These are phyloP conservation scores for Kandelia obovata DNA, from an alignment of 345 rosid genomes.

Conservation along the genomic window DNA sequence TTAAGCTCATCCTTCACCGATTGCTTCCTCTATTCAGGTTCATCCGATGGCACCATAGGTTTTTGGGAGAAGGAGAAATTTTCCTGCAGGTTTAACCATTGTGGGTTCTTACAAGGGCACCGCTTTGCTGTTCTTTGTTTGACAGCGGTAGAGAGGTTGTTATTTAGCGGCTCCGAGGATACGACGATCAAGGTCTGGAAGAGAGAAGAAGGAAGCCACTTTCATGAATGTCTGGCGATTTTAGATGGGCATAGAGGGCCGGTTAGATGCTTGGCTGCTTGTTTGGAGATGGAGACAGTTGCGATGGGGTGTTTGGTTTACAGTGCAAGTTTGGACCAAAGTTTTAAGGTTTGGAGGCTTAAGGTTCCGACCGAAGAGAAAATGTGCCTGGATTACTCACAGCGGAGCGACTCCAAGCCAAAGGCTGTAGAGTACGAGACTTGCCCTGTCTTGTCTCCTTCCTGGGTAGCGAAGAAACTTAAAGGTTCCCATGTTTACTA, in stretches of 20 bases:
- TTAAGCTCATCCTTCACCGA: conserved; percentile 28
- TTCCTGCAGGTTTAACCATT: conserved; percentile 44
- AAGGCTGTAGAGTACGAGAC: conserved; percentile 32
- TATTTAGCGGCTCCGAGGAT: conserved; percentile 52
- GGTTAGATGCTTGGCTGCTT: conserved; percentile 41
- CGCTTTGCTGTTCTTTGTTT: conserved; percentile 40
- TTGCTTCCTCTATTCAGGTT: conserved; percentile 45
- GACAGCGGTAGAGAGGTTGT: conserved; percentile 35
- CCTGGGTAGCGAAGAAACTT: conserved; percentile 52
- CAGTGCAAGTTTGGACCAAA: conserved; percentile 52
- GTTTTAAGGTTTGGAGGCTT: conserved; percentile 50
- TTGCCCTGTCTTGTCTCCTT: conserved; percentile 52
- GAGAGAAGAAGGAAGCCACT: conserved; percentile 50
- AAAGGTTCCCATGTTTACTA: conserved; percentile 28
- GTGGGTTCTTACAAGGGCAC: conserved; percentile 55
- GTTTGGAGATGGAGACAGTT: conserved; percentile 42
- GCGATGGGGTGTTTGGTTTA: conserved; percentile 48
- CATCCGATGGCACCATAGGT: conserved; percentile 44
- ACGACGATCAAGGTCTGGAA: conserved; percentile 55
- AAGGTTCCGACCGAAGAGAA: conserved; percentile 45
- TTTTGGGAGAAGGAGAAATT: conserved; percentile 55
- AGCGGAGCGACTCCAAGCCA: conserved; percentile 11
- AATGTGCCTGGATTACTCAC: conserved; percentile 16
- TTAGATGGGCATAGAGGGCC: conserved; percentile 52
- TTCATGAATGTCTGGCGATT: conserved; percentile 49